A percentile compares a stretch with the other conserved stretches of the same genome.
Conservation (phyloP, 2,329 filamentous ascomycete genomes). For the Onygenales sp. region DNA sequence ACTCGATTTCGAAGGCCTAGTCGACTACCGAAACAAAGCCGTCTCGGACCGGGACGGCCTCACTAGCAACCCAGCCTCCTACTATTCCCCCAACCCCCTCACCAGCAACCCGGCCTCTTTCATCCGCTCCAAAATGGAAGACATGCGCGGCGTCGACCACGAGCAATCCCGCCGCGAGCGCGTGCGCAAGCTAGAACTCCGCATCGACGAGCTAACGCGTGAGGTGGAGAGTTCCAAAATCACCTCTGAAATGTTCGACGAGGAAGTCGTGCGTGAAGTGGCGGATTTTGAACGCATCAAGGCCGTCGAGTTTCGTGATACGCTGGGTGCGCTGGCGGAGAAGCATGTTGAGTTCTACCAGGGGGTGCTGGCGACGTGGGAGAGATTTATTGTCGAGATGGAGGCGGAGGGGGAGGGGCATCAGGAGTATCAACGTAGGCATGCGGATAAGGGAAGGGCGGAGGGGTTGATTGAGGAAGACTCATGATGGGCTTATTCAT, state of each 20-base stretch:
- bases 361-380: slow-evolving; percentile 73
- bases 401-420: slow-evolving; percentile 41
- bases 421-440: not conserved
- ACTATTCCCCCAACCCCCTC: slow-evolving; percentile 44
- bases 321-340: slow-evolving; percentile 72
- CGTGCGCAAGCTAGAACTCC: slow-evolving; percentile 78
- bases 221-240: slow-evolving; percentile 84
- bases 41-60: slow-evolving; percentile 77
- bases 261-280: slow-evolving; percentile 89
- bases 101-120: slow-evolving; percentile 69
- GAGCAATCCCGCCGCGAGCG: slow-evolving; percentile 82
- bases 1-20: slow-evolving; percentile 91
- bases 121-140: slow-evolving; percentile 87
- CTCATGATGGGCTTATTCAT: too few relatives aligned
- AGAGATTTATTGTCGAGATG: slow-evolving; percentile 81
- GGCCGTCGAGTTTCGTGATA: slow-evolving; percentile 79
- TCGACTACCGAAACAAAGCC: slow-evolving; percentile 89
- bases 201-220: slow-evolving; percentile 81
- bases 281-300: slow-evolving; percentile 96
- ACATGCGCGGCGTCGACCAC: slow-evolving; percentile 92
- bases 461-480: not conserved
- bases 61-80: slow-evolving; percentile 51
- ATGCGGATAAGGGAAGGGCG: not conserved
- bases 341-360: slow-evolving; percentile 82
- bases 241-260: slow-evolving; percentile 86